Percentiles rank a stretch among this genome's conserved stretches.
phyloP scores from a whole-genome alignment of 345 rosid species.

The Odontarrhena argentea region DNA sequence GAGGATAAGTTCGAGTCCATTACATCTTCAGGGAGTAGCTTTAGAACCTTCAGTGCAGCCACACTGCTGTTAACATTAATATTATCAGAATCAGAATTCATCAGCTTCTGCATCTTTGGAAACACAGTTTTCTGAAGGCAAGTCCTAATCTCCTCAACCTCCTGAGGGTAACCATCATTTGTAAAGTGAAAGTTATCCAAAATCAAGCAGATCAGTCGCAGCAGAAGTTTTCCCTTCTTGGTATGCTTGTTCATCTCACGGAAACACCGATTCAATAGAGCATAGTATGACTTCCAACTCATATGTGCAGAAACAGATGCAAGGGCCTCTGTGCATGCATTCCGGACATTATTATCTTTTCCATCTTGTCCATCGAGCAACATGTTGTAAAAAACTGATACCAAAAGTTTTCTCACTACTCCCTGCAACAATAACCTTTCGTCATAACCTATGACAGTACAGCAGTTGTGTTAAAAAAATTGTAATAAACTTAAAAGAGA shows the following conservation, averaged over 20 bases:
- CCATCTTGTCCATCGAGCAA: conserved; percentile 76
- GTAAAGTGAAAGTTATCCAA: conserved; percentile 80
- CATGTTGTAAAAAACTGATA: conserved; percentile 80
- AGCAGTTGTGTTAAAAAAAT: conserved; percentile 21
- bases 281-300: conserved; percentile 80
- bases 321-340: conserved; percentile 76
- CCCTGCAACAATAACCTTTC: conserved; percentile 54
- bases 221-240: conserved; percentile 65
- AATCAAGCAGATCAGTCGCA: conserved; percentile 68
- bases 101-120: conserved; percentile 70
- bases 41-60: conserved; percentile 79
- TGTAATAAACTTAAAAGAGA: conserved; percentile 18
- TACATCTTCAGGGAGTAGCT: conserved; percentile 77
- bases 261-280: conserved; percentile 70
- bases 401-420: conserved; percentile 66
- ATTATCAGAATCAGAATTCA: conserved; percentile 65
- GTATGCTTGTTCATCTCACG: conserved; percentile 59
- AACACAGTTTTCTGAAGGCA: conserved; percentile 63
- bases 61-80: conserved; percentile 65
- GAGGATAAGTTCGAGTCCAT: conserved; percentile 78
- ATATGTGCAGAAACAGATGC: conserved; percentile 68
- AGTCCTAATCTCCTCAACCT: conserved; percentile 53
- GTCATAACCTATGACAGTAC: conserved; percentile 15
- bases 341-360: conserved; percentile 62
- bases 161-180: conserved; percentile 42